Evolutionary conservation across 495 filamentous ascomycete genomes (phyloP), one percentile per base, ranked within the genome.

Genomic region (Lindgomyces ingoldianus): DNA sequence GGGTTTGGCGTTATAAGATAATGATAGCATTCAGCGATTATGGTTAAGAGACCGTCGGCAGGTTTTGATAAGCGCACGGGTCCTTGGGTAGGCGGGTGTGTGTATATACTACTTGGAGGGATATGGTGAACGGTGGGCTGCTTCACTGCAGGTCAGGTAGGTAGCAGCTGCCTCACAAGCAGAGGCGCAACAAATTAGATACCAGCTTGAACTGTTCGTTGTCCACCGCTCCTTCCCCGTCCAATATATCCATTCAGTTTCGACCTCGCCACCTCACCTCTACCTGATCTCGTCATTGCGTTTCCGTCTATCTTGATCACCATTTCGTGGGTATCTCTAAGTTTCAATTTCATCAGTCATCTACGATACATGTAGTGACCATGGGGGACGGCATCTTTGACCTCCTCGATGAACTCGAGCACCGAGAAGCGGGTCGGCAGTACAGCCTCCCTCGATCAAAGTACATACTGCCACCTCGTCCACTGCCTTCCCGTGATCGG

Each of bases 301-400:
- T n/a, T n/a, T n/a, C n/a, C n/a, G n/a, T n/a, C n/a, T n/a, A n/a
- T n/a, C n/a, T n/a, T n/a, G n/a, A n/a, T n/a, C n/a, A n/a, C n/a
- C n/a, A n/a, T n/a, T n/a, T n/a, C n/a, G n/a, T n/a, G n/a, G n/a
- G n/a, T n/a, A 33, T 44, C 59, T 39, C 51, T 55, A n/a, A 12
- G 19, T 18, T 21, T 44, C 11, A n/a, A 8, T 46, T 26, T 1
- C 33, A 3, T 41, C 51, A 3, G 19, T 22, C 3, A 42, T 55
- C 24, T 42, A 6, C 51, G 30, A n/a, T 47, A 11, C 25, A 45
- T 12, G 21, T 55, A 52, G 14, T 16, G n/a, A 29, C 19, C 9
- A 66, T 66, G 57, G 64, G 52, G 22, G 45, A 60, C 55, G 52
- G 49, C 24, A n/a, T 71, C 8, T 62, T 58, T 26, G 55, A 68